These are phyloP conservation scores for Penicillium sp. DNA, from an alignment of 2,329 filamentous ascomycete species.

Conservation along the genomic window DNA sequence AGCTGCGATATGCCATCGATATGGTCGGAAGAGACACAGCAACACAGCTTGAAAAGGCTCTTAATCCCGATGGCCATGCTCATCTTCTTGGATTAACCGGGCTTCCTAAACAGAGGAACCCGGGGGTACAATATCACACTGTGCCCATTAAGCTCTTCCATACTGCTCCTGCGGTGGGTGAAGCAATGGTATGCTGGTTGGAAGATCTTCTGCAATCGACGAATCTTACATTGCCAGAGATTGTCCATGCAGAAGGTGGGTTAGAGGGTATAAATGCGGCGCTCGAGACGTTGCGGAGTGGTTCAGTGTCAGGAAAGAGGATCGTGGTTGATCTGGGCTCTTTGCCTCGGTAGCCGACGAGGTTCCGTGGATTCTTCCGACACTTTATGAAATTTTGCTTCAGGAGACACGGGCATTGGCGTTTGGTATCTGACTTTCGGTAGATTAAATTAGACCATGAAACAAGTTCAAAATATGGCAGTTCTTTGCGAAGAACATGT, in stretches of 20 bases:
- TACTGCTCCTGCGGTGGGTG: conserved; percentile 61
- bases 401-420: conserved; percentile 1
- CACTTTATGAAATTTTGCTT: conserved; percentile 1
- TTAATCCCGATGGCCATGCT: conserved; percentile 37
- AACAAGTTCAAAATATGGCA: neutral
- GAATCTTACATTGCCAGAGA: conserved; percentile 58
- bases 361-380: neutral
- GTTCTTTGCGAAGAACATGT: neutral
- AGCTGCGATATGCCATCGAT: conserved; percentile 66
- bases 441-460: neutral
- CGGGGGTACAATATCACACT: conserved; percentile 56
- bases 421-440: neutral
- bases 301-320: conserved; percentile 65
- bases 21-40: conserved; percentile 65
- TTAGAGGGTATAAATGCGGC: conserved; percentile 65
- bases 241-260: conserved; percentile 63
- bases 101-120: conserved; percentile 55
- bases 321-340: conserved; percentile 55
- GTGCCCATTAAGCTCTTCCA: conserved; percentile 78
- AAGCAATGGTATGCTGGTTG: conserved; percentile 63
- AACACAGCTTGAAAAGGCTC: conserved; percentile 53
- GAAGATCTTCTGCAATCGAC: conserved; percentile 60
- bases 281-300: conserved; percentile 62
- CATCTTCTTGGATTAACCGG: conserved; percentile 69
- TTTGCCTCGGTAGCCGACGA: neutral